Conservation (phyloP, 106 monocot species). For the Phalaenopsis aphrodite region DNA sequence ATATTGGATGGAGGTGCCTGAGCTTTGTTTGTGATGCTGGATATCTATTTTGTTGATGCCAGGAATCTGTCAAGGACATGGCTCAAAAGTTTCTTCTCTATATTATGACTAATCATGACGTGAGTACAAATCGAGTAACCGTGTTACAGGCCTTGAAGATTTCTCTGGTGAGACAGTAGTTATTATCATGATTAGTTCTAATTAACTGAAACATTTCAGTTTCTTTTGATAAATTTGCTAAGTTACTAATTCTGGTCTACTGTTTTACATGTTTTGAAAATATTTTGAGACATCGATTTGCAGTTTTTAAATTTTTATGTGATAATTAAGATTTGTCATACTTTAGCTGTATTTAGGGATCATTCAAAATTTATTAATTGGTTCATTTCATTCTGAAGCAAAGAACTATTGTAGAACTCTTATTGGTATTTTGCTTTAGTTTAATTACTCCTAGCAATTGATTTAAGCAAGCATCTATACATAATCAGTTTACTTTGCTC, state of each 20-base stretch:
- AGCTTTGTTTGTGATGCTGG: not conserved
- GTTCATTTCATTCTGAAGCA: not conserved
- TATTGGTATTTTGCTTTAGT: not conserved
- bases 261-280: not conserved
- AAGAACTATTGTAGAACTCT: no score
- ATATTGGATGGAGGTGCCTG: not conserved
- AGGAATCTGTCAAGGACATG: conserved; percentile 40
- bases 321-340: not conserved
- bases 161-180: conserved; percentile 48
- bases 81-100: conserved; percentile 52
- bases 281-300: not conserved
- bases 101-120: conserved; percentile 67
- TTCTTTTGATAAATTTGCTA: not conserved
- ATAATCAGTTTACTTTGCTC: not conserved
- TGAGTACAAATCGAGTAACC: conserved; percentile 38
- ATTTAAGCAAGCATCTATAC: not conserved
- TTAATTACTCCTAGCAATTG: not conserved
- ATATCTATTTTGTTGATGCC: conserved; percentile 2
- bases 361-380: not conserved
- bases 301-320: not conserved
- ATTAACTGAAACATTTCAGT: not conserved
- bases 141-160: conserved; percentile 74
- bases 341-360: not conserved
- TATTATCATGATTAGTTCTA: not conserved
- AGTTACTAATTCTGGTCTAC: not conserved